Evolutionary conservation across 2,329 filamentous ascomycete species (phyloP).

Genomic region (Aspergillus quadricinctus): DNA sequence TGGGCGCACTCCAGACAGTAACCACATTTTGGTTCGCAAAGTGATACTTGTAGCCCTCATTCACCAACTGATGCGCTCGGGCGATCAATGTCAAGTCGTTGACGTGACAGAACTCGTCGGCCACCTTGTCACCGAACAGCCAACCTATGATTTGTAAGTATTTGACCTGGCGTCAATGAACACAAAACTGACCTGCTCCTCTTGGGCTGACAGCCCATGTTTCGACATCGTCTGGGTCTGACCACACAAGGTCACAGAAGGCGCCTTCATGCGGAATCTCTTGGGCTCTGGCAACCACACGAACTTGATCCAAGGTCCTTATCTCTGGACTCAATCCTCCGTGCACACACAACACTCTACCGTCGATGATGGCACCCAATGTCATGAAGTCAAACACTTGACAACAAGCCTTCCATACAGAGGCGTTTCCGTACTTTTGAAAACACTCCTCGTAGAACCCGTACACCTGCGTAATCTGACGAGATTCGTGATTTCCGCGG

Average conservation of each 20-base stretch:
- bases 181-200: conserved; percentile 54
- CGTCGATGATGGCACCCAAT: conserved; percentile 68
- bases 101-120: conserved; percentile 72
- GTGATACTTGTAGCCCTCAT: conserved; percentile 84
- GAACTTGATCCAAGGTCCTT: conserved; percentile 69
- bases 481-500: conserved; percentile 70
- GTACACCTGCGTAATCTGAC: conserved; percentile 74
- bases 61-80: conserved; percentile 69
- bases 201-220: conserved; percentile 66
- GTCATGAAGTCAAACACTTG: conserved; percentile 75
- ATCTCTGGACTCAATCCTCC: conserved; percentile 70
- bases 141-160: conserved; percentile 37
- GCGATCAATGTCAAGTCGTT: conserved; percentile 69
- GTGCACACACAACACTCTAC: conserved; percentile 69
- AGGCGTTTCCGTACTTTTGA: conserved; percentile 72
- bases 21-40: conserved; percentile 93
- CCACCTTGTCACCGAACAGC: conserved; percentile 68
- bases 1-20: conserved; percentile 72
- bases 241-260: conserved; percentile 74
- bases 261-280: conserved; percentile 74
- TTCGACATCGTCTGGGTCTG: conserved; percentile 67
- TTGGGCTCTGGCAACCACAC: conserved; percentile 68
- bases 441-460: conserved; percentile 76
- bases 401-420: conserved; percentile 74
- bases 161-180: neutral